Conservation (phyloP, 257 asterid genomes). For the Thymus quinquecostatus region DNA sequence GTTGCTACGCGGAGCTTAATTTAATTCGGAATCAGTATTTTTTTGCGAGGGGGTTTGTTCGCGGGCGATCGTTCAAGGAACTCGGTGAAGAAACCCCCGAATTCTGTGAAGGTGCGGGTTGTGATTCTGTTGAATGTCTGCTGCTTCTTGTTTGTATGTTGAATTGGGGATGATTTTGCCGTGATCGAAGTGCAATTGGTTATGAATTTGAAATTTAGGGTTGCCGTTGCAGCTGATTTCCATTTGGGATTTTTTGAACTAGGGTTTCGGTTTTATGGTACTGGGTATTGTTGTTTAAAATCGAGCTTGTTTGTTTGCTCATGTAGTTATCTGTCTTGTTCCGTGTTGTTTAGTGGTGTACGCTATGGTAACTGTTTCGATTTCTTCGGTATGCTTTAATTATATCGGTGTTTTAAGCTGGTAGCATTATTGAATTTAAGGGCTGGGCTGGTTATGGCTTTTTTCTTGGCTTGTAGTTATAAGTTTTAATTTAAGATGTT, state of each 20-base stretch:
- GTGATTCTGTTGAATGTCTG: neutral
- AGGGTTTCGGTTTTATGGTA: conserved; percentile 39
- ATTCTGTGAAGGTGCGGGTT: conserved; percentile 33
- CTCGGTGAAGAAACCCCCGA: conserved; percentile 30
- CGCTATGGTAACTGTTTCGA: conserved; percentile 26
- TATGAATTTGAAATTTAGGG: conserved; percentile 30
- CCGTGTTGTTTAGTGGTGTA: conserved; percentile 17
- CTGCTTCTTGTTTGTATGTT: neutral
- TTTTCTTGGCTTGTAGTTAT: neutral
- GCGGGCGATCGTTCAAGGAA: conserved; percentile 38
- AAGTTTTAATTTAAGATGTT: neutral
- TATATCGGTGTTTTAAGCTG: neutral
- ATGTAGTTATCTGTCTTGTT: neutral
- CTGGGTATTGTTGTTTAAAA: neutral
- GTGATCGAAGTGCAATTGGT: conserved; percentile 29
- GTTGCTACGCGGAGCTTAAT: conserved; percentile 10
- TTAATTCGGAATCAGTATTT: conserved; percentile 23
- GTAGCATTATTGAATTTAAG: neutral
- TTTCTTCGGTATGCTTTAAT: neutral
- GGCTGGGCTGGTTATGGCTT: neutral
- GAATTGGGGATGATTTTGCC: conserved; percentile 18
- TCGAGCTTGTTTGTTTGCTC: neutral
- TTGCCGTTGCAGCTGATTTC: conserved; percentile 3
- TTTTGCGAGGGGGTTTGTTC: conserved; percentile 27
- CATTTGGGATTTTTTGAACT: conserved; percentile 20